These are phyloP conservation scores for Fremontodendron californicum DNA, from an alignment of 345 rosid genomes.

Conservation along the genomic window DNA sequence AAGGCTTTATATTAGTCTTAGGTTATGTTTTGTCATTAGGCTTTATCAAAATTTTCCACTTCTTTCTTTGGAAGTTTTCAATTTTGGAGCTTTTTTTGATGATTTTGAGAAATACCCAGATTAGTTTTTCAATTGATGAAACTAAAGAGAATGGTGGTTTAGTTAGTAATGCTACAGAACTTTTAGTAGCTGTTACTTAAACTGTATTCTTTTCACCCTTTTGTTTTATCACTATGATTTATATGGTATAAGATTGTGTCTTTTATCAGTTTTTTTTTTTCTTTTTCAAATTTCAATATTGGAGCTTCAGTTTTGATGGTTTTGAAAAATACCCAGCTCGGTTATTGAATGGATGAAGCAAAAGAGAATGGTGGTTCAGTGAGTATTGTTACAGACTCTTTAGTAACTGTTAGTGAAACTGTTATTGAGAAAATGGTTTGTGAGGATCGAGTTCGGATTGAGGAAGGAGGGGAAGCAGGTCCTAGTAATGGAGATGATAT, in stretches of 20 bases:
- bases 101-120: constrained; percentile 24
- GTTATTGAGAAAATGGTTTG: constrained; percentile 16
- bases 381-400: neutral
- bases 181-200: constrained; percentile 1
- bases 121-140: constrained; percentile 32
- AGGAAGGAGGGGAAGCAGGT: constrained; percentile 24
- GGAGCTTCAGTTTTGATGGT: neutral
- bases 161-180: neutral
- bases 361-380: constrained; percentile 13
- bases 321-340: constrained; percentile 24
- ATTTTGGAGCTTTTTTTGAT: neutral
- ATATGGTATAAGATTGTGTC: neutral
- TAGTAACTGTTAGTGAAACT: constrained; percentile 9
- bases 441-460: constrained; percentile 21
- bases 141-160: constrained; percentile 8
- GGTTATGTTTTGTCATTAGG: constrained; percentile 10
- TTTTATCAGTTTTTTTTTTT: neutral
- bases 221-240: neutral
- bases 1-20: neutral
- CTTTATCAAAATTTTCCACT: constrained; percentile 12
- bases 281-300: no score
- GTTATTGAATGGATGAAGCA: constrained; percentile 31
- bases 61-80: neutral
- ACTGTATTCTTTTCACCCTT: neutral
- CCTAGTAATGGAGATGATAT: constrained; percentile 35